Base-by-base conservation (phyloP, 257 asterid species). In the Scutellaria barbata region DNA sequence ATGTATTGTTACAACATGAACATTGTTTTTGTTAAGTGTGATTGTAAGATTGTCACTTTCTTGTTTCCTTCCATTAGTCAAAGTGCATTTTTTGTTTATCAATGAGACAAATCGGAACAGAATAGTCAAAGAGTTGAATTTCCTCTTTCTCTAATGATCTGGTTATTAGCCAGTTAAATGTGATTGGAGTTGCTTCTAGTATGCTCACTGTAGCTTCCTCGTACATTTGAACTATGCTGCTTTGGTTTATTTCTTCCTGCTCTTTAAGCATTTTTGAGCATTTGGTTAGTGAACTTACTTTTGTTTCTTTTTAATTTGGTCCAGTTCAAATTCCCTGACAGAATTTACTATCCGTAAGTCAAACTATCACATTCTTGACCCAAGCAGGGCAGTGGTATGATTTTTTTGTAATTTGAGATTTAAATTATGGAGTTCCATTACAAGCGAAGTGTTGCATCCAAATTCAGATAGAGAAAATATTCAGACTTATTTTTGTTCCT, bases 261-360 rank as follows among this genome's bases (percentile, higher is more conserved):
- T 37, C 59, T 62, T 41, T 13, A 45, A 59, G 62, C 47, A 74
- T 62, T 68, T 67, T 14, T 17, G 0, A 30, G 12, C 10, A 43
- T 53, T 41, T 61, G 75, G 57, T 20, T 10, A 22, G 13, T 41
- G 55, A 58, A 76, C 83, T 81, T 42, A 79, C 73, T 60, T 68
- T 8, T 60, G 20, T 35, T 48, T 53, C 67, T 52, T 71, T 77
- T 81, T 74, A 66, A 69, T 74, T 80, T 71, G 82, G 48, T 79
- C 77, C 98, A 92, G 96, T 58, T 77, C 89, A 1, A 81, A 79
- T 78, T 75, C 85, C 47, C 85, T 78, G 46, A 68, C 81, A 57
- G 87, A 75, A 62, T 92, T 92, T 82, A 89, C 98, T 51, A 89
- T 92, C 72, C 96, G 98, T 89, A 83, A 84, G 96, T 89, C 71